Percentiles rank a stretch among this genome's conserved stretches.
phyloP scores from a whole-genome alignment of 257 asterid species.

The Solanum pennellii region DNA sequence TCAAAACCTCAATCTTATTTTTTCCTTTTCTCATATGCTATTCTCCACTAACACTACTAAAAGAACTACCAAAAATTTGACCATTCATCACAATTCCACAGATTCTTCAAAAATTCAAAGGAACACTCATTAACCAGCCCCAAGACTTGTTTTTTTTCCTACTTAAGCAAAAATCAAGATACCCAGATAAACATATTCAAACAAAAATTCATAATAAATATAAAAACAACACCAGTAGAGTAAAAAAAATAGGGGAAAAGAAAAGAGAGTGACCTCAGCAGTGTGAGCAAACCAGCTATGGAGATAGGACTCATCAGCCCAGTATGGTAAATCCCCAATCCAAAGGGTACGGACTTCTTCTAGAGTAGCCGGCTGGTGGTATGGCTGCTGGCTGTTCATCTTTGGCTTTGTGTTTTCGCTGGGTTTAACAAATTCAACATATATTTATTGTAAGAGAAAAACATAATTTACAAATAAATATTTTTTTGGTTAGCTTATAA shows the following conservation, averaged over 20 bases:
- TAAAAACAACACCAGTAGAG: neutral
- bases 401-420: neutral
- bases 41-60: neutral
- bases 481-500: too few species aligned
- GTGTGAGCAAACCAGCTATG: constrained; percentile 83
- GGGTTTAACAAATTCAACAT: neutral
- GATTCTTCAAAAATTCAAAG: neutral
- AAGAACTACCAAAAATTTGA: neutral
- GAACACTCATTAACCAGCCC: neutral
- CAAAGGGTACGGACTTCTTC: constrained; percentile 99
- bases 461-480: too few species aligned
- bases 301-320: constrained; percentile 95
- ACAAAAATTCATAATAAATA: neutral
- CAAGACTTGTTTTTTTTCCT: neutral
- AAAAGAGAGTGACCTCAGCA: constrained; percentile 44
- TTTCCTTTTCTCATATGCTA: neutral
- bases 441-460: neutral
- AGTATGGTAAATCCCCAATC: constrained; percentile 98
- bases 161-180: neutral
- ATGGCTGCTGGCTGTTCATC: constrained; percentile 36
- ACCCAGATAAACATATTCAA: neutral
- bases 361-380: constrained; percentile 87
- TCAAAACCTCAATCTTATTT: neutral
- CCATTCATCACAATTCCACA: neutral
- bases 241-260: neutral